Evolutionary conservation across 805 yeast species (phyloP).

Genomic region (Candida sanyiensis): DNA sequence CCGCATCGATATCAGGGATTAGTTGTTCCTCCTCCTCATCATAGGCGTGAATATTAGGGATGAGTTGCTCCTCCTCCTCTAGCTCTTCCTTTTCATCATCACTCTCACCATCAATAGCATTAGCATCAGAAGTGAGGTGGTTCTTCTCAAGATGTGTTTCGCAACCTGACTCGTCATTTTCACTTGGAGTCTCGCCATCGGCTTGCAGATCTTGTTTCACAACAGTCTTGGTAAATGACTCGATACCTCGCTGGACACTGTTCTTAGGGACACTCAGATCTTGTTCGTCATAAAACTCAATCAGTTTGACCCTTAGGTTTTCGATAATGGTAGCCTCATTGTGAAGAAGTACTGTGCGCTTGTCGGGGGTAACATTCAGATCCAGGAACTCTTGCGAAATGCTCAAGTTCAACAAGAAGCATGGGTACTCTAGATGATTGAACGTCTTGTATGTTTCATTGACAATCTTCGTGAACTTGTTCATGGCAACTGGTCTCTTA

Average conservation of each 20-base stretch:
- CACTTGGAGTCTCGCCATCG: not conserved
- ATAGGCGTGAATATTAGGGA: too few species aligned
- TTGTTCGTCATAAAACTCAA: conserved; percentile 38
- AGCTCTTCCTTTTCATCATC: too few species aligned
- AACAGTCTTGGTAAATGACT: conserved; percentile 2
- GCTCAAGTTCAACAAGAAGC: conserved; percentile 53
- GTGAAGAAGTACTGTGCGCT: conserved; percentile 63
- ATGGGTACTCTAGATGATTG: conserved; percentile 71
- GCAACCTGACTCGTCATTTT: too few species aligned
- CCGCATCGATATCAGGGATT: conserved; percentile 6
- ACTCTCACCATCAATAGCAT: too few species aligned
- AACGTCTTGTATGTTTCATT: conserved; percentile 70
- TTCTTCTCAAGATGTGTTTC: too few species aligned
- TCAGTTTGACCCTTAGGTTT: conserved; percentile 45
- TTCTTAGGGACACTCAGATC: conserved; percentile 30
- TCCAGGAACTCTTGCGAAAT: conserved; percentile 56
- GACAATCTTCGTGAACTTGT: conserved; percentile 48
- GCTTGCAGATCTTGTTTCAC: not conserved
- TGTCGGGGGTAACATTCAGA: conserved; percentile 89
- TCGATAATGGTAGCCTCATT: conserved; percentile 59
- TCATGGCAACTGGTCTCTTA: conserved; percentile 62
- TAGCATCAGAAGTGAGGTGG: too few species aligned
- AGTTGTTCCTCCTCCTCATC: conserved; percentile 6
- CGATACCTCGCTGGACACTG: conserved; percentile 9
- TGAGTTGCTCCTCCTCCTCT: too few species aligned